Percentiles rank a stretch among this genome's conserved stretches.
Evolutionary conservation across 306 rosid genomes (phyloP).

Genomic region (Phaseolus lunatus): DNA sequence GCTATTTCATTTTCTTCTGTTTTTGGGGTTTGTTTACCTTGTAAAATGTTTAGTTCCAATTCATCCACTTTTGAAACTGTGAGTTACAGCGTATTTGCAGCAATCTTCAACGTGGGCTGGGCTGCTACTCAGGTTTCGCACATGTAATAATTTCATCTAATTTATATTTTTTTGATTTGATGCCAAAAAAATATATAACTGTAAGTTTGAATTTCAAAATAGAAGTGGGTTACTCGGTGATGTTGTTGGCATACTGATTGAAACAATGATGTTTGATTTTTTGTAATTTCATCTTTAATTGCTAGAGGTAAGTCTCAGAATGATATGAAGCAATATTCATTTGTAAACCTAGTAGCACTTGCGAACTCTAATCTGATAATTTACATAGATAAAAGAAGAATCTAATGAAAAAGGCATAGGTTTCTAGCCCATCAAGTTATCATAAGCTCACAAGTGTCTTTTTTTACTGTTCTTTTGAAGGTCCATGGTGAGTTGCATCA

Average conservation of each 20-base stretch:
- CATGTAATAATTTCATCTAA: conserved; percentile 67
- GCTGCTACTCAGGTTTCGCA: conserved; percentile 98
- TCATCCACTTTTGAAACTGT: conserved; percentile 68
- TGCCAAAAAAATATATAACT: background rate
- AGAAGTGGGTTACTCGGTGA: background rate
- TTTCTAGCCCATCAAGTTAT: conserved; percentile 31
- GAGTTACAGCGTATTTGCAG: conserved; percentile 90
- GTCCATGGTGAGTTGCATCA: conserved; percentile 96
- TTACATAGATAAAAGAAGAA: conserved; percentile 19
- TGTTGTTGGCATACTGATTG: conserved; percentile 17
- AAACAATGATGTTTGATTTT: conserved; percentile 10
- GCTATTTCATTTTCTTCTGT: conserved; percentile 98
- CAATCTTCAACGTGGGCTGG: conserved; percentile 95
- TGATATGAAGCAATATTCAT: background rate
- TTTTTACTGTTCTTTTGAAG: conserved; percentile 54
- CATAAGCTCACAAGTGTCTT: conserved; percentile 15
- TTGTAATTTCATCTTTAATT: conserved; percentile 9
- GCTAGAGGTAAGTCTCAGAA: conserved; percentile 12
- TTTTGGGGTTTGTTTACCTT: conserved; percentile 91
- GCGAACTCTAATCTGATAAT: conserved; percentile 9
- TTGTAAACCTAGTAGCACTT: background rate
- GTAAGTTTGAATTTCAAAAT: conserved; percentile 6
- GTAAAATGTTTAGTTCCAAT: conserved; percentile 62
- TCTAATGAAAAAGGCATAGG: conserved; percentile 13
- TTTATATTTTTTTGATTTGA: conserved; percentile 33